These are phyloP conservation scores for Talaromyces atroroseus DNA, from an alignment of 2,329 filamentous ascomycete genomes.

Conservation along the genomic window DNA sequence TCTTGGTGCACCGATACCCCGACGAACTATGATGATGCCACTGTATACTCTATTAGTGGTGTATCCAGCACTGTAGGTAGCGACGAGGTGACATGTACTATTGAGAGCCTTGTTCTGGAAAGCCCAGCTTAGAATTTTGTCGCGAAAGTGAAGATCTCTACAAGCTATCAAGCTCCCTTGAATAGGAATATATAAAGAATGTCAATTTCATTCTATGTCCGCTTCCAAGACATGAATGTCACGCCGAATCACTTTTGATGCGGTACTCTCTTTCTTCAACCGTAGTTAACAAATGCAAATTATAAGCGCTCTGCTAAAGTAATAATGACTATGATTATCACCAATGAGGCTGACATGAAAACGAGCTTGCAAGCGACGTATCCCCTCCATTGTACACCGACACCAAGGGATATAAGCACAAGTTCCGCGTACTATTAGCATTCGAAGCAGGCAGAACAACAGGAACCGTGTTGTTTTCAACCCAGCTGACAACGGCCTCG, in stretches of 20 bases:
- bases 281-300: too few relatives aligned
- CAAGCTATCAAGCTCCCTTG: too few relatives aligned
- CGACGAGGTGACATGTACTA: neutral
- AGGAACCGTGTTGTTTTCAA: constrained; percentile 13
- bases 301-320: too few relatives aligned
- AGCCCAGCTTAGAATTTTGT: neutral
- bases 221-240: too few relatives aligned
- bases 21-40: neutral
- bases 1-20: neutral
- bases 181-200: too few relatives aligned
- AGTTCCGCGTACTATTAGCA: neutral
- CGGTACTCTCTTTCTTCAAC: too few relatives aligned
- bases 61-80: neutral
- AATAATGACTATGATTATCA: neutral
- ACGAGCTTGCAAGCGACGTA: neutral
- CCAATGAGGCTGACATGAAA: neutral
- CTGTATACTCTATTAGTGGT: neutral
- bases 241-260: too few relatives aligned
- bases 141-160: too few relatives aligned
- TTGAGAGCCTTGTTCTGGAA: neutral
- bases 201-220: too few relatives aligned
- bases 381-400: neutral
- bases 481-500: constrained; percentile 9
- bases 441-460: neutral
- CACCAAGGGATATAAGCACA: neutral